phyloP scores from a whole-genome alignment of 345 rosid species.

The Lenwebbia sp. region DNA sequence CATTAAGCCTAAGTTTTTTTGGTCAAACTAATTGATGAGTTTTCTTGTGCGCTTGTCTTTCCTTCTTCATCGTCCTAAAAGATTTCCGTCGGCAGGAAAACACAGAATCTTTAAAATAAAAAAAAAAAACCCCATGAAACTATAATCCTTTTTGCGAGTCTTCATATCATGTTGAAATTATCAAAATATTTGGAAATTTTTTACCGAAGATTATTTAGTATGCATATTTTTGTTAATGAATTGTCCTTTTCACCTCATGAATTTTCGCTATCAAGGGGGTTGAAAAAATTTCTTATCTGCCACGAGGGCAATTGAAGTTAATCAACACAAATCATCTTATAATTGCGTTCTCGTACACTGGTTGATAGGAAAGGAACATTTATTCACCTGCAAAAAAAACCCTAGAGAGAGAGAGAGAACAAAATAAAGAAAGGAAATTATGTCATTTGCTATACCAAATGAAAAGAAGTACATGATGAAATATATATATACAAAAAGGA shows the following conservation, averaged over 20 bases:
- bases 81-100: conserved; percentile 2
- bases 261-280: not conserved
- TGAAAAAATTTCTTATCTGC: not conserved
- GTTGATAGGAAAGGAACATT: not conserved
- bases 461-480: not conserved
- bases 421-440: not conserved
- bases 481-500: not conserved
- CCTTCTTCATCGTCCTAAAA: not conserved
- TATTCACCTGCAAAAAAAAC: not conserved
- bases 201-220: not conserved
- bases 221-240: not conserved
- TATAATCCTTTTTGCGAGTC: not conserved
- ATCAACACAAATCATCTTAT: not conserved
- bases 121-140: not conserved
- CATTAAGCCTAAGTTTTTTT: not conserved
- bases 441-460: not conserved
- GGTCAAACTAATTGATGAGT: conserved; percentile 20
- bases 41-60: not conserved
- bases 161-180: not conserved
- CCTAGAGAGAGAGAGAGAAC: not conserved
- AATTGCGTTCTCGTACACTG: not conserved
- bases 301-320: not conserved
- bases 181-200: not conserved
- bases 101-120: no score
- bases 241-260: not conserved